Percentiles rank a stretch among this genome's conserved stretches.
Conservation (phyloP, 306 rosid genomes). For the Begonia peltatifolia region DNA sequence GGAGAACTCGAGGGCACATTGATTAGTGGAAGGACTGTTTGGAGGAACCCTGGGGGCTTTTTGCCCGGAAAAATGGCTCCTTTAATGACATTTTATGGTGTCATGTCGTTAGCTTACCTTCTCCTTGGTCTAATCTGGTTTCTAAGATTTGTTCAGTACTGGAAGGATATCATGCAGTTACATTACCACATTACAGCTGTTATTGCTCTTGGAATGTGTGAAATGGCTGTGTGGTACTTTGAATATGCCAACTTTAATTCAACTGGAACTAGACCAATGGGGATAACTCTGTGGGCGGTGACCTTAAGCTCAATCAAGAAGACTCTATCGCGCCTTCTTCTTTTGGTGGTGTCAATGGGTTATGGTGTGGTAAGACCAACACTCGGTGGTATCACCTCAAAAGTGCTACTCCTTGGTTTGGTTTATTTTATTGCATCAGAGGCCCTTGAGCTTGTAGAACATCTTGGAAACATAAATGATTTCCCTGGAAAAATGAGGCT, state of each 20-base stretch:
- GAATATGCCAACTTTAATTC: slow-evolving; percentile 83
- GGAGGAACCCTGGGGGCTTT: slow-evolving; percentile 83
- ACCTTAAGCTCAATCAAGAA: slow-evolving; percentile 74
- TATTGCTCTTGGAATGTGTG: slow-evolving; percentile 90
- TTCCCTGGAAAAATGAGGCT: slow-evolving; percentile 64
- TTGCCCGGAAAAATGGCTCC: slow-evolving; percentile 88
- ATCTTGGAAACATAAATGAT: slow-evolving; percentile 83
- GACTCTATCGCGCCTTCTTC: slow-evolving; percentile 71
- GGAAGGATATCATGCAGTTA: slow-evolving; percentile 71
- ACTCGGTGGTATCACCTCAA: slow-evolving; percentile 53
- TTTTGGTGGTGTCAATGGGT: slow-evolving; percentile 90
- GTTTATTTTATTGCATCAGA: slow-evolving; percentile 61
- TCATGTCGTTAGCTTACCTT: slow-evolving; percentile 80
- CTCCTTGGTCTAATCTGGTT: slow-evolving; percentile 72
- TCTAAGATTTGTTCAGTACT: slow-evolving; percentile 61
- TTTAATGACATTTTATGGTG: slow-evolving; percentile 59
- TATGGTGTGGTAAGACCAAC: slow-evolving; percentile 74
- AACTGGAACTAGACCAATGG: slow-evolving; percentile 83
- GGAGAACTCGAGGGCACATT: slow-evolving; percentile 52
- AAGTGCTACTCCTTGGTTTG: slow-evolving; percentile 48
- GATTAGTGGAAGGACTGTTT: slow-evolving; percentile 65
- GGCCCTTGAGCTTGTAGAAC: slow-evolving; percentile 80
- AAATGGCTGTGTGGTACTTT: slow-evolving; percentile 92
- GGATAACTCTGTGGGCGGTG: slow-evolving; percentile 84
- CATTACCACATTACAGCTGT: slow-evolving; percentile 82